A percentile compares a stretch with the other conserved stretches of the same genome.
These are phyloP conservation scores for Kandelia obovata DNA, from an alignment of 345 rosid species.

Conservation along the genomic window DNA sequence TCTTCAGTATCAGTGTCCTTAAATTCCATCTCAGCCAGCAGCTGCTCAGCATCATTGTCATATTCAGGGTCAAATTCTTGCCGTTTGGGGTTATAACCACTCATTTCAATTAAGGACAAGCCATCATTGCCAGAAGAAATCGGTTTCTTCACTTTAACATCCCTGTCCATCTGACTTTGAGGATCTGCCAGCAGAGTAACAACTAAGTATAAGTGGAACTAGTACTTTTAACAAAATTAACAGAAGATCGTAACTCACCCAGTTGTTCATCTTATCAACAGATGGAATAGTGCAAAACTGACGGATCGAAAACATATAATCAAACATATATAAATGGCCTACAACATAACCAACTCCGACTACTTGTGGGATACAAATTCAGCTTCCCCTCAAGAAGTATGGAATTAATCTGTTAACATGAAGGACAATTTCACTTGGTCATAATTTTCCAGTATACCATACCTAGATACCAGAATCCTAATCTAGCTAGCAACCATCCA, in stretches of 20 bases:
- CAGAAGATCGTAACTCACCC: not conserved
- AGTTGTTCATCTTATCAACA: not conserved
- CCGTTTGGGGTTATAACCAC: slow-evolving; percentile 82
- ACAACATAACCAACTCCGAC: no score
- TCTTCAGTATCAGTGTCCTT: slow-evolving; percentile 86
- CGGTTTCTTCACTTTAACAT: slow-evolving; percentile 68
- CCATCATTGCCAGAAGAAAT: slow-evolving; percentile 49
- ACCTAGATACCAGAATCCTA: not conserved
- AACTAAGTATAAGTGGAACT: not conserved
- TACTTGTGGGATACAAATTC: no score
- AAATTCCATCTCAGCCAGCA: slow-evolving; percentile 97
- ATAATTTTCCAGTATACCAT: not conserved
- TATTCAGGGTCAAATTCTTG: slow-evolving; percentile 94
- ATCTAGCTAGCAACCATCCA: not conserved
- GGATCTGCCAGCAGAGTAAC: slow-evolving; percentile 48
- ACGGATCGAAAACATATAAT: no score
- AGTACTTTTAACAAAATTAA: not conserved
- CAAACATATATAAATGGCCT: no score
- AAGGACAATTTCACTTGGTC: no score
- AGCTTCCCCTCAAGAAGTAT: no score
- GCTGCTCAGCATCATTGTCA: slow-evolving; percentile 93
- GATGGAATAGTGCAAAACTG: not conserved
- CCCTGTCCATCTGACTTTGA: slow-evolving; percentile 42
- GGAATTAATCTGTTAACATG: no score
- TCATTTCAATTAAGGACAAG: slow-evolving; percentile 61